Percentiles rank a stretch among this genome's conserved stretches.
phyloP scores from a whole-genome alignment of 1,139 yeast species.

The Debaryomyces subglobosus region DNA sequence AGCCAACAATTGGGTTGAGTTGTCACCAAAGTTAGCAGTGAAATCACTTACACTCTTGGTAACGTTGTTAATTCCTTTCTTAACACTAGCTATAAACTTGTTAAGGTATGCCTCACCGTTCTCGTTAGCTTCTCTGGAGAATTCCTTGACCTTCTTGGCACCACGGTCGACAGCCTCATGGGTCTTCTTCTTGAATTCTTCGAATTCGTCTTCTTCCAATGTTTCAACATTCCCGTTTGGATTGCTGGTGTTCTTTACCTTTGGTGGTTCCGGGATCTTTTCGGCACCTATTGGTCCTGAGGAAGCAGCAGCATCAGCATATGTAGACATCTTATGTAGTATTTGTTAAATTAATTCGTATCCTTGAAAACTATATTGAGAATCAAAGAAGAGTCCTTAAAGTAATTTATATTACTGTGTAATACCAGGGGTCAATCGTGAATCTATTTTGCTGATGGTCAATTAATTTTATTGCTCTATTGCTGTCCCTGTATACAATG shows the following conservation, averaged over 20 bases:
- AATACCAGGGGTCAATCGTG: slow-evolving; percentile 3
- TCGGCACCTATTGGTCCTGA: slow-evolving; percentile 35
- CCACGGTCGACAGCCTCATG: slow-evolving; percentile 22
- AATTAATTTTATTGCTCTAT: slow-evolving; percentile 7
- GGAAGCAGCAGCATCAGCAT: slow-evolving; percentile 47
- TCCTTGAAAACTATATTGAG: neutral
- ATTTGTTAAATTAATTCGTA: neutral
- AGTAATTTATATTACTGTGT: slow-evolving; percentile 5
- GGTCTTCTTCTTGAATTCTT: slow-evolving; percentile 30
- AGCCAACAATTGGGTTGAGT: slow-evolving; percentile 14
- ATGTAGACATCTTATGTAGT: slow-evolving; percentile 19
- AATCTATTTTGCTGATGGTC: slow-evolving; percentile 3
- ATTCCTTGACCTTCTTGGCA: slow-evolving; percentile 18
- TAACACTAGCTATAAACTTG: slow-evolving; percentile 16
- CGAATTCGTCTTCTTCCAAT: slow-evolving; percentile 31
- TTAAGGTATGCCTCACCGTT: slow-evolving; percentile 28
- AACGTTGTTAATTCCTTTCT: slow-evolving; percentile 1
- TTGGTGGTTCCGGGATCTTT: slow-evolving; percentile 28
- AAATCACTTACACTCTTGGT: slow-evolving; percentile 5
- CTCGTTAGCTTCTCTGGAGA: slow-evolving; percentile 27
- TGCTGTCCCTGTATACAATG: slow-evolving; percentile 10
- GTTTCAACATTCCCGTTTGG: slow-evolving; percentile 35
- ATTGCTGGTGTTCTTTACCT: slow-evolving; percentile 23
- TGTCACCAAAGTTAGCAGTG: slow-evolving; percentile 14
- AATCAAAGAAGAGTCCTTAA: neutral